These are phyloP conservation scores for Lactifluus piperatus DNA, from an alignment of 768 basidiomycete genomes.

Conservation along the genomic window DNA sequence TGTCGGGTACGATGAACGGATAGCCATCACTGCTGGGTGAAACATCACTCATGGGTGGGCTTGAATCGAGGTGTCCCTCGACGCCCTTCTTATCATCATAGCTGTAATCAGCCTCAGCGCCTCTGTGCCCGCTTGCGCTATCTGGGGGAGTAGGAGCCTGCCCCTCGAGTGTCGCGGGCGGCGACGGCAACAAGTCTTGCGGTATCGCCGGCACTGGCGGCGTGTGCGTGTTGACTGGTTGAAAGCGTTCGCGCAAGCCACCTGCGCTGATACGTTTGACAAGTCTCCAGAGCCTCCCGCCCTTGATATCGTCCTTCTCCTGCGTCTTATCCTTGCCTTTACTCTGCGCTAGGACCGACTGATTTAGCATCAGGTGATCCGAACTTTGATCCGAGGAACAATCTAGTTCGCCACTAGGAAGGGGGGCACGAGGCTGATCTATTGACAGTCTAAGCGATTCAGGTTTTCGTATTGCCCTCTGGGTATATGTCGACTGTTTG, in stretches of 20 bases:
- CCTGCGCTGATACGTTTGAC: constrained; percentile 64
- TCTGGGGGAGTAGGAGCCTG: constrained; percentile 4
- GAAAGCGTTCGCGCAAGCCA: constrained; percentile 49
- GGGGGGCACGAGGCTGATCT: not conserved
- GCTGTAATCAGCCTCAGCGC: not conserved
- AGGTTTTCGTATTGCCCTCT: constrained; percentile 10
- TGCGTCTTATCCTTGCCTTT: constrained; percentile 22
- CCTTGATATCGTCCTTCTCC: constrained; percentile 25
- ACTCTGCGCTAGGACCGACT: not conserved
- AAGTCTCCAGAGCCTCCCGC: constrained; percentile 51
- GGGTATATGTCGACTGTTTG: constrained; percentile 3
- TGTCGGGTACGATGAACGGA: constrained; percentile 13
- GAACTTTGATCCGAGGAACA: not conserved
- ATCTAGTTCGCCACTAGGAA: not conserved
- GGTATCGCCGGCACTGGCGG: constrained; percentile 60
- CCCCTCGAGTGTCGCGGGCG: constrained; percentile 24
- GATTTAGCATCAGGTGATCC: not conserved
- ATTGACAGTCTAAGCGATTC: constrained; percentile 10
- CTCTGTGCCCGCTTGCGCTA: not conserved
- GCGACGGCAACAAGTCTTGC: constrained; percentile 27
- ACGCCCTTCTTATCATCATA: not conserved
- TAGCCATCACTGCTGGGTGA: constrained; percentile 16
- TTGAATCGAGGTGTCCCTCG: constrained; percentile 25
- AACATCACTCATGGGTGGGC: constrained; percentile 22
- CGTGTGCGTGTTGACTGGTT: constrained; percentile 23